Evolutionary conservation across 2,329 filamentous ascomycete genomes (phyloP).

Genomic region (Monilinia polystroma): DNA sequence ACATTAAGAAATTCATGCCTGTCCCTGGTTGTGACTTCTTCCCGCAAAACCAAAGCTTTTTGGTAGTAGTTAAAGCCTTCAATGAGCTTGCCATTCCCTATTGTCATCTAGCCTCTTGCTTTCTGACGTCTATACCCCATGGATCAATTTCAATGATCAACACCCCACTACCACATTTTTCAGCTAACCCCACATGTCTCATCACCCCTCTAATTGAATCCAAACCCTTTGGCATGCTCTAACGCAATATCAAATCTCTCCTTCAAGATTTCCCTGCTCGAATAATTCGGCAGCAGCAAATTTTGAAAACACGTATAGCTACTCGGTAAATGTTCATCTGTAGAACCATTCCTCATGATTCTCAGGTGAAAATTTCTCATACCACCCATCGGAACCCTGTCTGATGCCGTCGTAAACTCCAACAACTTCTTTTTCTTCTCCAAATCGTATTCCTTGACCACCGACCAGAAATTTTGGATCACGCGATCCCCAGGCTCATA

Average conservation of each 20-base stretch:
- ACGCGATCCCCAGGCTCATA: constrained; percentile 69
- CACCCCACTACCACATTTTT: too few species aligned
- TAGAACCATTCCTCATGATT: constrained; percentile 73
- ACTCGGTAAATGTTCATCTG: constrained; percentile 68
- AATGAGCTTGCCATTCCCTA: constrained; percentile 55
- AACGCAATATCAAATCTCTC: constrained; percentile 81
- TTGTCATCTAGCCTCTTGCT: constrained; percentile 37
- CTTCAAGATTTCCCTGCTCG: constrained; percentile 64
- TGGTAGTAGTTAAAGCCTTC: constrained; percentile 62
- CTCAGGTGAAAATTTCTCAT: constrained; percentile 79
- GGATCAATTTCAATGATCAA: neutral
- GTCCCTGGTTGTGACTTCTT: constrained; percentile 76
- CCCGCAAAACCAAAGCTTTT: constrained; percentile 73
- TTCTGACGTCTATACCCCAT: constrained; percentile 30
- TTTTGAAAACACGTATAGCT: constrained; percentile 94
- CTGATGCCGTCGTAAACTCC: constrained; percentile 93
- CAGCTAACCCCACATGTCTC: neutral
- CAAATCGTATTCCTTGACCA: constrained; percentile 67
- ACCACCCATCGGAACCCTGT: constrained; percentile 85
- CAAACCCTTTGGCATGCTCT: constrained; percentile 86
- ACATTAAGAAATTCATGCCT: constrained; percentile 75
- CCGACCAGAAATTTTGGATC: constrained; percentile 79
- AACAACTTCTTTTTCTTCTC: constrained; percentile 73
- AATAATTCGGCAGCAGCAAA: constrained; percentile 81
- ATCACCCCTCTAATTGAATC: constrained; percentile 59